phyloP scores from a whole-genome alignment of 2,329 filamentous ascomycete genomes.

The Cercospora brassicicola region DNA sequence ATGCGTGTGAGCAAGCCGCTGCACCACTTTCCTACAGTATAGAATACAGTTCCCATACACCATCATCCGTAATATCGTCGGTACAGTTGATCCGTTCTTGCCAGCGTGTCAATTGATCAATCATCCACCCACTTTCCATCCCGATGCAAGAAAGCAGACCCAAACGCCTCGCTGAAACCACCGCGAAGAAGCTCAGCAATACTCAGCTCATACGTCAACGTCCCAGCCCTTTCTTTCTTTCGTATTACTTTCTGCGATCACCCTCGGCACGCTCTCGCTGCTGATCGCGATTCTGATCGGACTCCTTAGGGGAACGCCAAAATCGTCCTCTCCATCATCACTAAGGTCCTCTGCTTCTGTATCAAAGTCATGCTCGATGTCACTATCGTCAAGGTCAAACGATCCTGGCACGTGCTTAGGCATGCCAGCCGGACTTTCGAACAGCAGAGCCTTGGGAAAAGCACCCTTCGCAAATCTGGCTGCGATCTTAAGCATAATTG shows the following conservation, averaged over 20 bases:
- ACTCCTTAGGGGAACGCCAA: slow-evolving; percentile 50
- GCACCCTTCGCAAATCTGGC: slow-evolving; percentile 64
- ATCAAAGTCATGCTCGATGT: slow-evolving; percentile 47
- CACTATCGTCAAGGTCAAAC: slow-evolving; percentile 56
- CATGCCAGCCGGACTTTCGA: slow-evolving; percentile 33
- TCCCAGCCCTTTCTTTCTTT: background rate
- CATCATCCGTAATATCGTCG: slow-evolving; percentile 3
- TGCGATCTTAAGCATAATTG: slow-evolving; percentile 78
- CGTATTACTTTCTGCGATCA: background rate
- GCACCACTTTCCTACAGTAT: background rate
- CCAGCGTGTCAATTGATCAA: background rate
- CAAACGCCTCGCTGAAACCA: background rate
- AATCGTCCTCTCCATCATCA: slow-evolving; percentile 53
- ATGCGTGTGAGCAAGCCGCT: background rate
- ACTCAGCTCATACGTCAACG: background rate
- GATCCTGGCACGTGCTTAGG: slow-evolving; percentile 62
- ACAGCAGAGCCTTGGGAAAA: slow-evolving; percentile 32
- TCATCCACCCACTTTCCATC: background rate
- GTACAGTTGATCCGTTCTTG: background rate
- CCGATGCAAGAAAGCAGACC: background rate
- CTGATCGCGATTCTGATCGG: slow-evolving; percentile 30
- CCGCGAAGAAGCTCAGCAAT: background rate
- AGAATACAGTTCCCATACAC: background rate
- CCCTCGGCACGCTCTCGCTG: slow-evolving; percentile 19
- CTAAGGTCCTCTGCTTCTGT: slow-evolving; percentile 40